A percentile compares a stretch with the other conserved stretches of the same genome.
phyloP scores from a whole-genome alignment of 1,284 basidiomycete species.

The Trichosporon faecale region DNA sequence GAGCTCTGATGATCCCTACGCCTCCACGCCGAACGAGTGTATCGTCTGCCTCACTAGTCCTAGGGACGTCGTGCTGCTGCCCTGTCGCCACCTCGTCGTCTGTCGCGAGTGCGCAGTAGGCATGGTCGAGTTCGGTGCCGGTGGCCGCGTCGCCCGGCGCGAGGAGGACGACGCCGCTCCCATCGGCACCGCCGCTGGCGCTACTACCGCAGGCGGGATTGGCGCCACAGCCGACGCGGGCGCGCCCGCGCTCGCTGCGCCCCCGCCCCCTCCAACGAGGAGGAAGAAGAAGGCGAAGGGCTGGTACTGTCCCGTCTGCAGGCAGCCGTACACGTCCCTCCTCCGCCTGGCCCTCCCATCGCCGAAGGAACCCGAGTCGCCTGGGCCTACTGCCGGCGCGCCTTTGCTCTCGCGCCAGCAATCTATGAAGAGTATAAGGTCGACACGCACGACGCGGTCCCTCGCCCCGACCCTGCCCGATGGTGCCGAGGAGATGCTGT shows the following conservation, averaged over 20 bases:
- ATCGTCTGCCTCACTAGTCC: slow-evolving; percentile 79
- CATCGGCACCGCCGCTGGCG: slow-evolving; percentile 27
- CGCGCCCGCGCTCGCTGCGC: slow-evolving; percentile 23
- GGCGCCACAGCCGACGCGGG: slow-evolving; percentile 27
- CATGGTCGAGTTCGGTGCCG: slow-evolving; percentile 92
- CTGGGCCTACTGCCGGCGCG: slow-evolving; percentile 16
- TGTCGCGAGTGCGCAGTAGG: slow-evolving; percentile 87
- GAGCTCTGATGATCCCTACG: slow-evolving; percentile 56
- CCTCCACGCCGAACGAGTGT: slow-evolving; percentile 78
- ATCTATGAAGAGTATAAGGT: slow-evolving; percentile 30
- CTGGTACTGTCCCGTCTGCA: slow-evolving; percentile 90
- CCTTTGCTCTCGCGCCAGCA: slow-evolving; percentile 30
- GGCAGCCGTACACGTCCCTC: slow-evolving; percentile 85
- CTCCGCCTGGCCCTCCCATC: slow-evolving; percentile 74
- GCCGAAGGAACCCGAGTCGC: slow-evolving; percentile 38
- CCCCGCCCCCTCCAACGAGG: slow-evolving; percentile 51
- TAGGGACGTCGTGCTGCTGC: slow-evolving; percentile 81
- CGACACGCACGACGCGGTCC: slow-evolving; percentile 31
- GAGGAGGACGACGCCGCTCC: slow-evolving; percentile 24
- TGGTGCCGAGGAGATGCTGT: slow-evolving; percentile 51
- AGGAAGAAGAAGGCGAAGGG: slow-evolving; percentile 87
- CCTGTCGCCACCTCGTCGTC: slow-evolving; percentile 84
- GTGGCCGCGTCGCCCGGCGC: slow-evolving; percentile 62
- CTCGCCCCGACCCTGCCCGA: slow-evolving; percentile 49
- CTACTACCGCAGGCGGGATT: slow-evolving; percentile 2